Percentiles rank a stretch among this genome's conserved stretches.
These are phyloP conservation scores for Serpula lacrymans DNA, from an alignment of 768 basidiomycete genomes.

Conservation along the genomic window DNA sequence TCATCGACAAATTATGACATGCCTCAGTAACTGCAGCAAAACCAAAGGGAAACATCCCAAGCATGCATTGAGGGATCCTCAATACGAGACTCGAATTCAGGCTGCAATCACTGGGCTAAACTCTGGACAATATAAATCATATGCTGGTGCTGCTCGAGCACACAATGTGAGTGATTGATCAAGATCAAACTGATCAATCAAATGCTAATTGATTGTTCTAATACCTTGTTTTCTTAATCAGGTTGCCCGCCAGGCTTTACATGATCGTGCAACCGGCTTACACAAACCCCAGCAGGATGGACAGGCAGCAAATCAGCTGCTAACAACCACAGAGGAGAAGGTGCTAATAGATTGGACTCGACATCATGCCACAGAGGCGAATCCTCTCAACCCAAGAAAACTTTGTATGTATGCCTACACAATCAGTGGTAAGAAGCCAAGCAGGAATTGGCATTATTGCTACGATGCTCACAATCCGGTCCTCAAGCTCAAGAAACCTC, in stretches of 20 bases:
- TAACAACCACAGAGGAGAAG: constrained; percentile 11
- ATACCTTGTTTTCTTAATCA: no score
- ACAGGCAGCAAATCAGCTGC: constrained; percentile 15
- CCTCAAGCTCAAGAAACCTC: constrained; percentile 19
- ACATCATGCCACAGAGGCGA: constrained; percentile 5
- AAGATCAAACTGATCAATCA: no score
- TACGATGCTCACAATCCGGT: constrained; percentile 20
- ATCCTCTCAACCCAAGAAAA: constrained; percentile 9
- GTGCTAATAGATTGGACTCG: constrained; percentile 18
- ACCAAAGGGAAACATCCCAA: no score
- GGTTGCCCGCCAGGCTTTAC: constrained; percentile 5
- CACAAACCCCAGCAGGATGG: neutral
- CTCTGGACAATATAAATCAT: constrained; percentile 2
- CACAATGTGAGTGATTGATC: no score
- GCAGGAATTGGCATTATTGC: constrained; percentile 11
- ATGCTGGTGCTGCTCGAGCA: no score
- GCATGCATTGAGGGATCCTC: no score
- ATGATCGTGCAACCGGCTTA: neutral
- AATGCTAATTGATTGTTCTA: no score
- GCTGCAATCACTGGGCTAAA: constrained; percentile 2
- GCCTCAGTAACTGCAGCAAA: no score
- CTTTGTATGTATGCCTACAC: neutral
- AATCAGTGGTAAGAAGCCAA: constrained; percentile 4
- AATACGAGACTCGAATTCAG: constrained; percentile 5
- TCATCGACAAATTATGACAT: no score